Evolutionary conservation across 805 yeast genomes (phyloP).

Genomic region (Saitoella complicata): DNA sequence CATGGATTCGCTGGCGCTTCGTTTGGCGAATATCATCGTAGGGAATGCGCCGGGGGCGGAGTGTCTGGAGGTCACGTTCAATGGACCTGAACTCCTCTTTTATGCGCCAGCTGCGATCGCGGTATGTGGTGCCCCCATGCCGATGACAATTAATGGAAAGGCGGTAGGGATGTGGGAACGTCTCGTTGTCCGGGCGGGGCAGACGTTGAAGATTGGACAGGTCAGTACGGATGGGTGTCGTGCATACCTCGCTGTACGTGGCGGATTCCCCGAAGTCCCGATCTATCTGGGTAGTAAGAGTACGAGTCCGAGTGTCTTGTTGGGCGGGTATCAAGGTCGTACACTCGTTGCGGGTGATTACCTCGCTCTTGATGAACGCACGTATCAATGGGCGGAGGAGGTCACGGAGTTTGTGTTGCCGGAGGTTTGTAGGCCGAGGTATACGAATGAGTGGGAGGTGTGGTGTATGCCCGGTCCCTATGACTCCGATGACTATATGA

Average conservation of each 20-base stretch:
- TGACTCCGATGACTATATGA: conserved; percentile 92
- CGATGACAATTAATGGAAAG: conserved; percentile 48
- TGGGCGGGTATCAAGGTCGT: conserved; percentile 93
- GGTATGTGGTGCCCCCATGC: conserved; percentile 71
- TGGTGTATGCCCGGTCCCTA: conserved; percentile 97
- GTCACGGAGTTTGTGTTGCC: neutral
- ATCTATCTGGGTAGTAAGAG: conserved; percentile 93
- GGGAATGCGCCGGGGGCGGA: conserved; percentile 76
- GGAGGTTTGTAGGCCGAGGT: conserved; percentile 9
- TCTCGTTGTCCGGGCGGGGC: conserved; percentile 53
- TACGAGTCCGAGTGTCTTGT: conserved; percentile 76
- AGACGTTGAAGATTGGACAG: conserved; percentile 66
- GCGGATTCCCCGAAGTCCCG: conserved; percentile 75
- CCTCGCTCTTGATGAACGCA: neutral
- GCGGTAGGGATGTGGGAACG: conserved; percentile 56
- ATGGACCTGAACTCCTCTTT: conserved; percentile 74
- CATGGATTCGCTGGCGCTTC: conserved; percentile 84
- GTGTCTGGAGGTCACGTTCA: conserved; percentile 75
- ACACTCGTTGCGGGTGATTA: conserved; percentile 74
- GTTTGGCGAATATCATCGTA: conserved; percentile 77
- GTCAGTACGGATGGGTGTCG: conserved; percentile 62
- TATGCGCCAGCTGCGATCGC: conserved; percentile 66
- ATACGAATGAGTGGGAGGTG: conserved; percentile 54
- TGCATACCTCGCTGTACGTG: conserved; percentile 74
- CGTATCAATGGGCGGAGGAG: neutral